Evolutionary conservation across 495 filamentous ascomycete species (phyloP), one percentile per base, ranked within the genome.

Genomic region (Talaromyces trachyspermus): DNA sequence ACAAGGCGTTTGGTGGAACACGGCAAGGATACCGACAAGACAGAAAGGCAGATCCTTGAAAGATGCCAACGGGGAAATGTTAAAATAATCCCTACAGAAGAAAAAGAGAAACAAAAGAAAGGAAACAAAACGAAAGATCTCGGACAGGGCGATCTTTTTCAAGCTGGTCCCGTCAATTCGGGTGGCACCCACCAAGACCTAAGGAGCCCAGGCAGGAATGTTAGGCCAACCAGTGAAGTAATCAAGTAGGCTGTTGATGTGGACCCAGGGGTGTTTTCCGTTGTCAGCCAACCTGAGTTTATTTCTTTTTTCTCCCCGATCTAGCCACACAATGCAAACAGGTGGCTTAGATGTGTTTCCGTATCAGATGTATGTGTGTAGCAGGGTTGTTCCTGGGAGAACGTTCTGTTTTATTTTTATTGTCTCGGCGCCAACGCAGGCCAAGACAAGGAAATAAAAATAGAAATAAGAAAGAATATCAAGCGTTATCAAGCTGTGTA

Each of bases 111-210:
- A 15, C 38, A 19, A 22, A 22, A 33, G n/a, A 17, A 26, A 20
- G 42, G 20, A 45, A 45, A 44, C 12, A 44, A 44, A 30, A 22
- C 14, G 42, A 45, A 45, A 8, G 14, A 30, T 15, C 19, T 33
- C 18, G 43, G 43, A 20, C 24, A 27, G 17, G 43, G 22, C 30
- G 30, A 33, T 46, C 43, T 24, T 46, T 46, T 24, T 46, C 29
- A 46, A 46, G 29, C 17, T 29, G 7, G 42, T 46, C 26, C 44
- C 44, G 44, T 32, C 27, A 32, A 18, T 20, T 46, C 44, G 44
- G 44, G 44, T 46, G 44, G 44, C 30, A 46, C 44, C 44, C n/a
- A n/a, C n/a, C n/a, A n/a, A n/a, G n/a, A n/a, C n/a, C n/a, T 36
- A 35, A 43, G 41, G 30, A 35, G 44, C 29, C 37, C 20, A 46